phyloP scores from a whole-genome alignment of 345 rosid species.

The Pseudoturritis turrita region DNA sequence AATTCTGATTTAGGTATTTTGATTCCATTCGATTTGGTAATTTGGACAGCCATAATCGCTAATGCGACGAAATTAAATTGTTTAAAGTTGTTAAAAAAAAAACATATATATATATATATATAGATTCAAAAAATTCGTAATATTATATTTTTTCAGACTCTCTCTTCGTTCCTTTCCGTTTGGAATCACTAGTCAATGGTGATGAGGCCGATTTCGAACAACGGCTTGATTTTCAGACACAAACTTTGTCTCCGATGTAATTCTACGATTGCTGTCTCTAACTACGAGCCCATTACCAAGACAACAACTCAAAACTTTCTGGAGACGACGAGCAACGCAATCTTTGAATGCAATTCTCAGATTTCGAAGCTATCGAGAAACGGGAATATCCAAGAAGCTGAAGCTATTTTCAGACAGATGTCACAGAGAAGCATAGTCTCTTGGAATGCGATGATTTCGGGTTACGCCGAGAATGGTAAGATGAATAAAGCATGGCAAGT shows the following conservation, averaged over 20 bases:
- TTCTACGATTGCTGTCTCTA: conserved; percentile 10
- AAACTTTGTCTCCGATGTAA: neutral
- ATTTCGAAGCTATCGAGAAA: conserved; percentile 57
- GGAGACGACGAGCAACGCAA: conserved; percentile 22
- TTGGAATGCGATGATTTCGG: conserved; percentile 82
- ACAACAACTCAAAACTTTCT: neutral
- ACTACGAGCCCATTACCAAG: neutral
- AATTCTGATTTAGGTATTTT: too few relatives aligned
- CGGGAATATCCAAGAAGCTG: conserved; percentile 52
- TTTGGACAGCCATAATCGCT: too few relatives aligned
- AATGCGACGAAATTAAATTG: too few relatives aligned
- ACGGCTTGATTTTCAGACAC: neutral
- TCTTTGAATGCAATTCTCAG: conserved; percentile 57
- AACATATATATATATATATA: too few relatives aligned
- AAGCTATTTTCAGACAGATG: conserved; percentile 55
- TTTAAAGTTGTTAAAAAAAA: too few relatives aligned
- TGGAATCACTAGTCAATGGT: neutral
- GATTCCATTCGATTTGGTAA: too few relatives aligned
- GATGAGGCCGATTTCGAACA: conserved; percentile 12
- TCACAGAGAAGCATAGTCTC: conserved; percentile 51
- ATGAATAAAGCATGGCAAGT: conserved; percentile 47
- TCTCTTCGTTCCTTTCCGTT: neutral
- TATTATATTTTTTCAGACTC: neutral
- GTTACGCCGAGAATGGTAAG: conserved; percentile 49
- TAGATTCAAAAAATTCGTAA: neutral